phyloP scores from a whole-genome alignment of 805 yeast species.

The Sugiyamaella mastotermitis region DNA sequence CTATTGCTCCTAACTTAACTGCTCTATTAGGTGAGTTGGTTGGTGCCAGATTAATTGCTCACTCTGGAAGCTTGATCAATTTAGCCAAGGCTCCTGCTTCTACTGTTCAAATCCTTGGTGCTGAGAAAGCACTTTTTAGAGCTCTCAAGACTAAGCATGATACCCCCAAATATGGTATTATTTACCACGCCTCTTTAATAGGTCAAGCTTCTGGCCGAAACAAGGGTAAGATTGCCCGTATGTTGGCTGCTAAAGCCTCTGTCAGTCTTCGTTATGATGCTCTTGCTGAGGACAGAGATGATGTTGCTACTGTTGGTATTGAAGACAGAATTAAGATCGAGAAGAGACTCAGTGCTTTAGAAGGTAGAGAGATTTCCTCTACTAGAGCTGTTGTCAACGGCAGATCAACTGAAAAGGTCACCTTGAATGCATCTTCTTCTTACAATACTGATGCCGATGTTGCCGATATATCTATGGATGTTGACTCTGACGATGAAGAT shows the following conservation, averaged over 20 bases:
- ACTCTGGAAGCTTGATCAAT: constrained; percentile 90
- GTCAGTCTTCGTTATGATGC: constrained; percentile 96
- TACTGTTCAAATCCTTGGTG: constrained; percentile 96
- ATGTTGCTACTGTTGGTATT: constrained; percentile 88
- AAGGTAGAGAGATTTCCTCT: constrained; percentile 94
- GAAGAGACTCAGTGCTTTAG: constrained; percentile 86
- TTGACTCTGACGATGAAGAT: constrained; percentile 64
- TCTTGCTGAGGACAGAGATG: constrained; percentile 86
- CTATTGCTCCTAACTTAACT: constrained; percentile 96
- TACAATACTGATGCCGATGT: constrained; percentile 96
- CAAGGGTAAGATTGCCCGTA: constrained; percentile 98
- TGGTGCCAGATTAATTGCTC: constrained; percentile 97
- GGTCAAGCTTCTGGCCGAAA: constrained; percentile 98
- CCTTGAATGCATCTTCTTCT: constrained; percentile 74
- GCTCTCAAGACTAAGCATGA: constrained; percentile 98
- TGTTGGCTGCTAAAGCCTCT: constrained; percentile 97
- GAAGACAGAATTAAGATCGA: constrained; percentile 91
- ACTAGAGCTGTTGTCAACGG: constrained; percentile 69
- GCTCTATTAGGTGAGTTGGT: constrained; percentile 95
- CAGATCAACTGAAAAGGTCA: constrained; percentile 74
- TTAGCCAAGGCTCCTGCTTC: constrained; percentile 98
- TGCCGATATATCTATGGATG: constrained; percentile 68
- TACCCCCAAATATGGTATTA: constrained; percentile 96
- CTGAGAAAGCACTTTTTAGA: constrained; percentile 97
- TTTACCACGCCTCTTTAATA: constrained; percentile 93